These are phyloP conservation scores for Monosporozyma yasuniensis DNA, from an alignment of 805 yeast species.

Conservation along the genomic window DNA sequence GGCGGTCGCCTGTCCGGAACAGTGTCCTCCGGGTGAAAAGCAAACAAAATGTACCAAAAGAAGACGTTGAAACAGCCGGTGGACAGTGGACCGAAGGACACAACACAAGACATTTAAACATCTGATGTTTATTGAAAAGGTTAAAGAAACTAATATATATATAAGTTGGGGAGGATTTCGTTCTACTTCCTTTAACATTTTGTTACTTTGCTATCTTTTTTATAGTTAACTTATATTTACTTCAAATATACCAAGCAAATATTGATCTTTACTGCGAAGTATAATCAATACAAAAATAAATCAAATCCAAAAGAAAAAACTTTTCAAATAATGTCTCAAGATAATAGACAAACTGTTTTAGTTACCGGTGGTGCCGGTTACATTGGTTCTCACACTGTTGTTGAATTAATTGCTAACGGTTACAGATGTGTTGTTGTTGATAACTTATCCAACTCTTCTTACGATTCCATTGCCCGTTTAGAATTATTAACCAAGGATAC, in stretches of 20 bases:
- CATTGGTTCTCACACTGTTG: slow-evolving; percentile 74
- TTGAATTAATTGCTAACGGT: slow-evolving; percentile 52
- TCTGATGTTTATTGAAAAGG: too few species aligned
- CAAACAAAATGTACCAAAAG: too few species aligned
- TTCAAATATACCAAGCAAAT: neutral
- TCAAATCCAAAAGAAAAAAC: slow-evolving; percentile 1
- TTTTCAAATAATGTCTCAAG: neutral
- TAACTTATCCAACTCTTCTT: slow-evolving; percentile 56
- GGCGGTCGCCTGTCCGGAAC: too few species aligned
- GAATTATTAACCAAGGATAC: slow-evolving; percentile 41
- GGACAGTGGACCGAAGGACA: too few species aligned
- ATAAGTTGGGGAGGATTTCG: too few species aligned
- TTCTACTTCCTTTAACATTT: too few species aligned
- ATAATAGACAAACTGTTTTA: slow-evolving; percentile 35
- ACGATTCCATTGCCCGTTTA: slow-evolving; percentile 55
- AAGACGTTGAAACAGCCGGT: too few species aligned
- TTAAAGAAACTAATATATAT: too few species aligned
- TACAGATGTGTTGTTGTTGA: slow-evolving; percentile 67
- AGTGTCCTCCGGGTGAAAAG: too few species aligned
- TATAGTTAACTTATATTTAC: too few species aligned
- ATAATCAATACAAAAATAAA: neutral
- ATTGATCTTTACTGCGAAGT: neutral
- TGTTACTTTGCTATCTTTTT: too few species aligned
- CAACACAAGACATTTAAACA: too few species aligned
- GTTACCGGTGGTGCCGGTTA: slow-evolving; percentile 87